Base-by-base conservation (phyloP, 2,329 filamentous ascomycete genomes). In the Neoscytalidium dimidiatum region DNA sequence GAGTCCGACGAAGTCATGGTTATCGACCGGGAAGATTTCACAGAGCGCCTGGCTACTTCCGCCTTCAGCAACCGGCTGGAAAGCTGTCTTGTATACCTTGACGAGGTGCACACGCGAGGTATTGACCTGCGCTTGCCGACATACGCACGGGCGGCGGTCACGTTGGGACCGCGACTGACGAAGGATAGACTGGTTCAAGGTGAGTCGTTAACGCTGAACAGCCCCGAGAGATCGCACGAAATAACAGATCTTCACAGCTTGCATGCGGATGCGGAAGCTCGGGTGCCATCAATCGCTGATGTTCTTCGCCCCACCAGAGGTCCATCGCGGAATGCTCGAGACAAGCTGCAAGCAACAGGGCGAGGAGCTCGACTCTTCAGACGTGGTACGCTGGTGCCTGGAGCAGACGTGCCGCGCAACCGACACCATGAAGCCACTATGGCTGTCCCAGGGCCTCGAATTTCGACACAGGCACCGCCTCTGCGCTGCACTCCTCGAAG, bases 181-280 rank as follows among this genome's bases (percentile, higher is more conserved):
- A 94, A 93, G 67, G 91, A 94, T 66, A 79, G 83, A 14, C 72
- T 92, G 0, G 85, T 88, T 0, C 90, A 93, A 83, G 88, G 85
- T 0, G 84, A 82, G 0, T 85, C 5, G 2, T n/a, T n/a, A n/a
- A n/a, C n/a, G n/a, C n/a, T n/a, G n/a, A n/a, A n/a, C n/a, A n/a
- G n/a, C 41, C 17, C 26, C 11, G 23, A n/a, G 8, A 28, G 88
- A 69, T 85, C 88, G 0, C 78, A 87, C 31, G 81, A 84, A 43
- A n/a, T 58, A 29, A 58, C 19, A 28, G 6, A 41, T n/a, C 6
- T n/a, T 1, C 9, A 6, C 14, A 64, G 61, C 48, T 7, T 64
- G 61, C 19, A 64, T 64, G 61, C 4, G 61, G 17, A 56, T 64
- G 61, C 33, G 61, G 17, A 56, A 56, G 7, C 38, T 64, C 4